Evolutionary conservation across 2,329 filamentous ascomycete species (phyloP), one percentile per base, ranked within the genome.

Genomic region (Lasiodiplodia hormozganensis): DNA sequence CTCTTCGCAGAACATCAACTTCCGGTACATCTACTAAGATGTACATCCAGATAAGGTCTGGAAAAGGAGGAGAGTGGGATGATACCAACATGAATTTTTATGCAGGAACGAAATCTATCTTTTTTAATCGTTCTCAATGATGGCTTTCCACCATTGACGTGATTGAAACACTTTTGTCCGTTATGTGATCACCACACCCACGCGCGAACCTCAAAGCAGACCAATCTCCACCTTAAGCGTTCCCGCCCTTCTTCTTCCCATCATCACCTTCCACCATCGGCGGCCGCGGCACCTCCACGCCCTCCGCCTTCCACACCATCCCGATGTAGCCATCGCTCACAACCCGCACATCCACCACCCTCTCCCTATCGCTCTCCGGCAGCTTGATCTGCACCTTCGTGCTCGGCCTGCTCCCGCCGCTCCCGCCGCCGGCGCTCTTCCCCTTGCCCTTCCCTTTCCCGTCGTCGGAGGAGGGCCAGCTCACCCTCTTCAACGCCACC

Each of bases 261-360:
- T 70, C 71, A 58, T 77, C 73, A 2, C 70, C 73, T 40, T 66
- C 76, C 18, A 68, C 67, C 58, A 66, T 67, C 52, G 79, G 76
- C 10, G 76, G 79, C 62, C 77, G 72, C 7, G 84, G 83, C 3
- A 89, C 80, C 60, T 86, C 84, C 8, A 89, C 80, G 3, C 81
- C 82, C 21, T 81, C 78, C 5, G 88, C 71, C 38, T 72, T 79
- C 88, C 89, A 91, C 72, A 85, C 82, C 85, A 98, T 88, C 0
- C 92, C 93, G 40, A 93, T 83, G 80, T 98, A 98, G 18, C 89
- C 89, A 84, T 98, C 96, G 79, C 95, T 98, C 21, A 96, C 83
- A 2, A 97, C 89, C 70, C 87, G 77, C 3, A 97, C 86, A 75
- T 93, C 90, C 11, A 97, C 79, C 76, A 86, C 91, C 74, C 89